Evolutionary conservation across 306 rosid species (phyloP).

Genomic region (Dryas drummondii): DNA sequence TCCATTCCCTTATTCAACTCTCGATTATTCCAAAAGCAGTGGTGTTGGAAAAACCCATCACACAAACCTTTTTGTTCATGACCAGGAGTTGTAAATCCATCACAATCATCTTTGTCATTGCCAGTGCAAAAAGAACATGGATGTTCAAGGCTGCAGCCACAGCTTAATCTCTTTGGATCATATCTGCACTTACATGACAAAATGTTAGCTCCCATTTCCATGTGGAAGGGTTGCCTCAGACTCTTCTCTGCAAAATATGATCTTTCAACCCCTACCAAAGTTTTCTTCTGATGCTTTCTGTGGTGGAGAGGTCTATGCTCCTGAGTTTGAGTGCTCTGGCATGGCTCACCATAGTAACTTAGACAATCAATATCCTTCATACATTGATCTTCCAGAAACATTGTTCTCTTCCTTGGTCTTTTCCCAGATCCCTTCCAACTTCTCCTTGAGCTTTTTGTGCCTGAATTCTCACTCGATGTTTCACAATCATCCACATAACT

Average conservation of each 20-base stretch:
- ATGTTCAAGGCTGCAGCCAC: constrained; percentile 37
- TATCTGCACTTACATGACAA: constrained; percentile 21
- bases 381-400: constrained; percentile 36
- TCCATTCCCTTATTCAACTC: constrained; percentile 24
- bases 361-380: constrained; percentile 42
- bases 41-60: background rate
- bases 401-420: constrained; percentile 52
- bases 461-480: constrained; percentile 39
- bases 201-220: constrained; percentile 10
- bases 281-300: constrained; percentile 35
- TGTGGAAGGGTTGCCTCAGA: constrained; percentile 1
- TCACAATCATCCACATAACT: constrained; percentile 17
- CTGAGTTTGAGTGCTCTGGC: too few species aligned
- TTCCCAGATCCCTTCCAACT: constrained; percentile 32
- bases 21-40: constrained; percentile 8
- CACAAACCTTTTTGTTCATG: constrained; percentile 20
- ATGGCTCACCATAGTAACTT: constrained; percentile 32
- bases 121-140: constrained; percentile 37
- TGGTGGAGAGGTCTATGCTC: too few species aligned
- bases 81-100: constrained; percentile 18
- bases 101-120: constrained; percentile 15
- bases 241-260: constrained; percentile 11
- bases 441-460: constrained; percentile 33
- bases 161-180: background rate
- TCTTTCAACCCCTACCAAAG: constrained; percentile 13